Conservation (phyloP, 2,329 filamentous ascomycete genomes). For the Aspergillus calidoustus region DNA sequence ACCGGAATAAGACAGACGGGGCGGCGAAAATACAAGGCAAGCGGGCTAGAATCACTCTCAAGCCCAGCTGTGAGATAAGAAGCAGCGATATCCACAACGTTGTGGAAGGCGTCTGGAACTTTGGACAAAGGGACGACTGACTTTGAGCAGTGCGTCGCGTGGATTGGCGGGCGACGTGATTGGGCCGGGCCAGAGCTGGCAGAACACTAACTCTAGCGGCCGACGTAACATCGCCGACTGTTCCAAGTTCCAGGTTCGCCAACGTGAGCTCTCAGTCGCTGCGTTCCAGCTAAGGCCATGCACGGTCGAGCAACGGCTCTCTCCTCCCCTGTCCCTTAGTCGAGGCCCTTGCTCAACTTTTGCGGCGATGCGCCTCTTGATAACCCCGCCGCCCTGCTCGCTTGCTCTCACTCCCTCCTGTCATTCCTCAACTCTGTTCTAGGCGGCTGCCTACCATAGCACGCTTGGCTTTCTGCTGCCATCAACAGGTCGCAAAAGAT, state of each 20-base stretch:
- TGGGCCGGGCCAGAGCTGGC: slow-evolving; percentile 15
- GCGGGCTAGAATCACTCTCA: slow-evolving; percentile 5
- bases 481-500: slow-evolving; percentile 19
- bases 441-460: slow-evolving; percentile 13
- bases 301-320: slow-evolving; percentile 16
- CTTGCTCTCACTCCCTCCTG: slow-evolving; percentile 4
- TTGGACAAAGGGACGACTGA: background rate
- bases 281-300: slow-evolving; percentile 4
- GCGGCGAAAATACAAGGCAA: background rate
- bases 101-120: background rate
- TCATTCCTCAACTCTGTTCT: slow-evolving; percentile 13
- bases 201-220: background rate
- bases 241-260: slow-evolving; percentile 5
- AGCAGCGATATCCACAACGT: background rate
- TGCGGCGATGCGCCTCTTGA: slow-evolving; percentile 18
- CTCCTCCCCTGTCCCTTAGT: slow-evolving; percentile 16
- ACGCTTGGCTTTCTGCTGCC: slow-evolving; percentile 7
- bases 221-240: background rate
- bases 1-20: slow-evolving; percentile 17
- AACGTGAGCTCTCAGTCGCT: slow-evolving; percentile 1
- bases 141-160: background rate
- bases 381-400: slow-evolving; percentile 26
- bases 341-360: slow-evolving; percentile 28
- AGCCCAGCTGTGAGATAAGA: background rate
- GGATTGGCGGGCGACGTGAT: slow-evolving; percentile 6